Conservation (phyloP, 805 yeast genomes). For the Ogataea trehaloabstinens region DNA sequence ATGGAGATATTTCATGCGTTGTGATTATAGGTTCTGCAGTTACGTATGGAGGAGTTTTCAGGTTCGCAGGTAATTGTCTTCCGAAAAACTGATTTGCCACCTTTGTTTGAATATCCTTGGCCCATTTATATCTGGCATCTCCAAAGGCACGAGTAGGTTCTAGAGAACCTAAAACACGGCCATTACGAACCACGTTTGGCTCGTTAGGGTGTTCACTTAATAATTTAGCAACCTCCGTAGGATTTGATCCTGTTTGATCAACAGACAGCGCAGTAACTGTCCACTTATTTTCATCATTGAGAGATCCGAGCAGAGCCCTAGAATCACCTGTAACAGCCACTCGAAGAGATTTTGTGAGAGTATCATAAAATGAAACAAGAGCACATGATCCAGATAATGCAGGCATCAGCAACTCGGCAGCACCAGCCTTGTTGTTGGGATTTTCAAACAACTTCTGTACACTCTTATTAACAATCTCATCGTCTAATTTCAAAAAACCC, state of each 20-base stretch:
- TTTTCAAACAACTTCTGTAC: slow-evolving; percentile 66
- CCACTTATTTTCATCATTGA: slow-evolving; percentile 67
- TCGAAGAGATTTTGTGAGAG: slow-evolving; percentile 63
- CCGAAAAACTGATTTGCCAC: slow-evolving; percentile 80
- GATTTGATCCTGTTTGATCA: slow-evolving; percentile 94
- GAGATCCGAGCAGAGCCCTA: slow-evolving; percentile 81
- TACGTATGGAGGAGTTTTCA: slow-evolving; percentile 92
- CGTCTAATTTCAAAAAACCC: slow-evolving; percentile 82
- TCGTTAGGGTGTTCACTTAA: slow-evolving; percentile 90
- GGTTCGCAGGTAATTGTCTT: slow-evolving; percentile 65
- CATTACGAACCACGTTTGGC: slow-evolving; percentile 76
- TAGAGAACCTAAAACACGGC: slow-evolving; percentile 86
- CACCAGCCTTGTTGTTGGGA: slow-evolving; percentile 61
- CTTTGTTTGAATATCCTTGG: slow-evolving; percentile 66
- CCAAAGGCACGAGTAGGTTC: slow-evolving; percentile 98
- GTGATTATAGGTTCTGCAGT: slow-evolving; percentile 95
- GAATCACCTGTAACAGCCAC: slow-evolving; percentile 98
- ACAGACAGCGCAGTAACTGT: slow-evolving; percentile 80
- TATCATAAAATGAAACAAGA: slow-evolving; percentile 80
- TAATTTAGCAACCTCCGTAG: slow-evolving; percentile 80
- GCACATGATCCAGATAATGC: slow-evolving; percentile 97
- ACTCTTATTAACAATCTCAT: slow-evolving; percentile 77
- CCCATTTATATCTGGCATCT: slow-evolving; percentile 90
- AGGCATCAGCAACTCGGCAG: slow-evolving; percentile 78
- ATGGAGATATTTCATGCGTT: slow-evolving; percentile 69